phyloP scores from a whole-genome alignment of 2,329 filamentous ascomycete species.

The Dichotomopilus funicola region DNA sequence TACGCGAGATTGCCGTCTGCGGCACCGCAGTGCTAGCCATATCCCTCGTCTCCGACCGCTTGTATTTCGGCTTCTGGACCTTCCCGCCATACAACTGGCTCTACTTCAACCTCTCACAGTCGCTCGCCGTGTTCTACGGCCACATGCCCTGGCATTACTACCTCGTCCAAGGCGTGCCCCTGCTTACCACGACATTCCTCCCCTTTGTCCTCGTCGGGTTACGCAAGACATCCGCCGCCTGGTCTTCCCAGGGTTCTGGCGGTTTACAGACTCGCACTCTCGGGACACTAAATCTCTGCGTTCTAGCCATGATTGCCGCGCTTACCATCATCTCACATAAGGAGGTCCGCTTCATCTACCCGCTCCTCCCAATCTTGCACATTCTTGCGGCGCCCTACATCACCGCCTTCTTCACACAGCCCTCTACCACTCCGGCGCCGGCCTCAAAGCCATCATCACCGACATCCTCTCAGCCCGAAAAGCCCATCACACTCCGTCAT shows the following conservation, averaged over 20 bases:
- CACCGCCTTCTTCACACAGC: conserved; percentile 54
- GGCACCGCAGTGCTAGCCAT: conserved; percentile 53
- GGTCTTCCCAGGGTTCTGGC: conserved; percentile 27
- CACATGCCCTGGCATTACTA: conserved; percentile 91
- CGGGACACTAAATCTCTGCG: conserved; percentile 50
- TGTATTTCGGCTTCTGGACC: conserved; percentile 80
- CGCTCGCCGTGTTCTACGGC: conserved; percentile 88
- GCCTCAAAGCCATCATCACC: conserved; percentile 13
- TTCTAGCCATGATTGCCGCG: conserved; percentile 51
- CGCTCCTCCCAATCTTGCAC: conserved; percentile 80
- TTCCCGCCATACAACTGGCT: conserved; percentile 84
- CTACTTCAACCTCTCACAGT: conserved; percentile 83
- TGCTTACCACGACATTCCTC: conserved; percentile 75
- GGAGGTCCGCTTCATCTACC: conserved; percentile 95
- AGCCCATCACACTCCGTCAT: conserved; percentile 36
- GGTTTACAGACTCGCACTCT: conserved; percentile 37
- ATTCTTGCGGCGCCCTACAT: conserved; percentile 66
- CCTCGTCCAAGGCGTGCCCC: conserved; percentile 77
- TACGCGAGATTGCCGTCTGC: conserved; percentile 60
- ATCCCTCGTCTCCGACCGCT: conserved; percentile 62
- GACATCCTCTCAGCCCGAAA: conserved; percentile 6
- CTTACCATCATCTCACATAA: conserved; percentile 87
- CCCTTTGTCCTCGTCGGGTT: conserved; percentile 67
- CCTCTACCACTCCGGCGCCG: conserved; percentile 24
- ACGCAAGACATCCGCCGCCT: conserved; percentile 40